Conservation (phyloP, 805 yeast species). For the Wickerhamiella kazuoi region DNA sequence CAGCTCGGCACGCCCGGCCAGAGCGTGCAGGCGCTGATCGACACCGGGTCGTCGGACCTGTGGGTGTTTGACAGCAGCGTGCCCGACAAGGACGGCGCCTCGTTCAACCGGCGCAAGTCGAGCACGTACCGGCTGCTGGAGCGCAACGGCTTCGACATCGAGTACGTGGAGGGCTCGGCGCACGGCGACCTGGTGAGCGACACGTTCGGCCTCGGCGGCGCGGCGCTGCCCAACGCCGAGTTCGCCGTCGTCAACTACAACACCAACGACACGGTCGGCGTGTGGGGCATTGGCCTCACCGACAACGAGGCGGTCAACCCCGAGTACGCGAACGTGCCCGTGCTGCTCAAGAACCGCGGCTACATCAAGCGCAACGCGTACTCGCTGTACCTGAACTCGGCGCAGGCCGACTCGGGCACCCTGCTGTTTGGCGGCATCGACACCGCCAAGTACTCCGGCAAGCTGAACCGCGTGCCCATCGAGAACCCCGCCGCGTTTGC, state of each 20-base stretch:
- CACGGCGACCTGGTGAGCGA: constrained; percentile 45
- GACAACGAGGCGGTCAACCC: constrained; percentile 13
- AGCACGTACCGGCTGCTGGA: constrained; percentile 12
- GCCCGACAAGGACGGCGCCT: constrained; percentile 8
- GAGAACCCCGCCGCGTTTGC: neutral
- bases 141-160: neutral
- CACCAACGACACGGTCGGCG: constrained; percentile 23
- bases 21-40: constrained; percentile 29
- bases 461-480: constrained; percentile 19
- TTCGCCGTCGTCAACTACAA: constrained; percentile 57
- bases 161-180: constrained; percentile 19
- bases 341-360: constrained; percentile 23
- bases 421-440: constrained; percentile 29
- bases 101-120: constrained; percentile 13
- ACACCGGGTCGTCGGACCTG: constrained; percentile 52
- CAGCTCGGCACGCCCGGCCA: neutral
- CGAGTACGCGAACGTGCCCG: constrained; percentile 19
- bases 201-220: constrained; percentile 33
- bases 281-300: constrained; percentile 19
- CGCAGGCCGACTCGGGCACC: constrained; percentile 19
- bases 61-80: constrained; percentile 39
- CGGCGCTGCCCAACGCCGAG: constrained; percentile 32
- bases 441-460: constrained; percentile 24
- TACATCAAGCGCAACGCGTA: constrained; percentile 25
- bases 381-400: constrained; percentile 27